phyloP scores from a whole-genome alignment of 495 filamentous ascomycete genomes.

The Lasiosphaeriaceae sp. region DNA sequence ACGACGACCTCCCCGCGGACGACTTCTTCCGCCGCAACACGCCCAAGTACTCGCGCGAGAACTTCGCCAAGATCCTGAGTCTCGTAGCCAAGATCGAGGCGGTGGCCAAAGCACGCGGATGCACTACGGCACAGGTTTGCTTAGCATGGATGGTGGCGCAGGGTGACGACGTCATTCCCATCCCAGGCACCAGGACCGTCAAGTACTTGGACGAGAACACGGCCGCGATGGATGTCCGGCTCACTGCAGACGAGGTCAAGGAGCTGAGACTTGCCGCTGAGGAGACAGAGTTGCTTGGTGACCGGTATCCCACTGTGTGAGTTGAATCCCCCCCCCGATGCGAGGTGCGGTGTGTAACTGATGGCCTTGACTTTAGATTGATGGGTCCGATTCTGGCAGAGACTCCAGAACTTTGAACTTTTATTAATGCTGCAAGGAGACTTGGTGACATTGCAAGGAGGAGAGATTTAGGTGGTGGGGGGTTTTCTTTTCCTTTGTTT shows the following conservation, averaged over 20 bases:
- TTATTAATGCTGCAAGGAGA: too few relatives aligned
- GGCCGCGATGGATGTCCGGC: conserved; percentile 39
- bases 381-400: too few relatives aligned
- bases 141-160: conserved; percentile 53
- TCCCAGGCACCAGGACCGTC: conserved; percentile 55
- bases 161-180: conserved; percentile 52
- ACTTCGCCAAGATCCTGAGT: conserved; percentile 68
- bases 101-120: conserved; percentile 41
- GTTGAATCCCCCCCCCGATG: not conserved
- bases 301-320: not conserved
- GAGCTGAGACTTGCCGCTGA: conserved; percentile 30
- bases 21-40: conserved; percentile 38
- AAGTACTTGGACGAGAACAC: conserved; percentile 57
- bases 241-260: conserved; percentile 47
- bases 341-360: too few relatives aligned
- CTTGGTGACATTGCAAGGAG: too few relatives aligned
- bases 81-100: conserved; percentile 62
- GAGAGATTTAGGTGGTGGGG: too few relatives aligned
- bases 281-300: conserved; percentile 1
- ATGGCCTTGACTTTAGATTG: too few relatives aligned
- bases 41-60: conserved; percentile 64
- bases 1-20: conserved; percentile 58
- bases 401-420: too few relatives aligned
- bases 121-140: conserved; percentile 58
- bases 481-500: too few relatives aligned